phyloP scores from a whole-genome alignment of 306 rosid genomes.

The Styphnolobium japonicum region DNA sequence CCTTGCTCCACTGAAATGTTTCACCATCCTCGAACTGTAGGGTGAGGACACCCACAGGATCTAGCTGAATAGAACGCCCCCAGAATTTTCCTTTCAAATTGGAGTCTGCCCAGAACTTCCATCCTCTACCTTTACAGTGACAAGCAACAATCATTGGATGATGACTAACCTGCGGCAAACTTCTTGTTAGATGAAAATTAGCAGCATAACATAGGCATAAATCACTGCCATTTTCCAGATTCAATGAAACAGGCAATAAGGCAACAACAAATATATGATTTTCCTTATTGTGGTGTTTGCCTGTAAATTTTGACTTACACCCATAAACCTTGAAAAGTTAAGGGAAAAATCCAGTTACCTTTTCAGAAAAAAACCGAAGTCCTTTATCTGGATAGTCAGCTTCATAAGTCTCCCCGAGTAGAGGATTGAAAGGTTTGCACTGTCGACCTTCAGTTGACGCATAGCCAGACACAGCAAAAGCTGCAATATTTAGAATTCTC shows the following conservation, averaged over 20 bases:
- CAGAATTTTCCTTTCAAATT: slow-evolving; percentile 96
- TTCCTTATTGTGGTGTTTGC: neutral
- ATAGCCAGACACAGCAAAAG: slow-evolving; percentile 98
- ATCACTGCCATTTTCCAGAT: slow-evolving; percentile 11
- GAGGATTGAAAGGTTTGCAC: slow-evolving; percentile 98
- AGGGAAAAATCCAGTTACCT: slow-evolving; percentile 47
- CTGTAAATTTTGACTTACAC: neutral
- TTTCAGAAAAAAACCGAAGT: slow-evolving; percentile 84
- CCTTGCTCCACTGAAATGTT: slow-evolving; percentile 97
- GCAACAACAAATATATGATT: slow-evolving; percentile 13
- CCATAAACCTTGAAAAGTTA: neutral
- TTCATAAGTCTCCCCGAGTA: slow-evolving; percentile 96
- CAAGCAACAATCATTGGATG: slow-evolving; percentile 98
- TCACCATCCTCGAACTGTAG: slow-evolving; percentile 93
- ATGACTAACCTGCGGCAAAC: slow-evolving; percentile 83
- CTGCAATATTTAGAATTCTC: slow-evolving; percentile 89
- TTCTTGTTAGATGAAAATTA: slow-evolving; percentile 45
- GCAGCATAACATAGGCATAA: slow-evolving; percentile 17
- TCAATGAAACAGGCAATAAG: neutral
- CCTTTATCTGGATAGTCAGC: slow-evolving; percentile 99
- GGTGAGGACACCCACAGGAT: slow-evolving; percentile 92
- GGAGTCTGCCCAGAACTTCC: slow-evolving; percentile 98
- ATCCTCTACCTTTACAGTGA: slow-evolving; percentile 91
- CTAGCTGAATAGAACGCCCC: slow-evolving; percentile 98
- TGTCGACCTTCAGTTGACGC: slow-evolving; percentile 98